Evolutionary conservation across 441 rosid genomes (phyloP).

Genomic region (Raphanus hybrid): DNA sequence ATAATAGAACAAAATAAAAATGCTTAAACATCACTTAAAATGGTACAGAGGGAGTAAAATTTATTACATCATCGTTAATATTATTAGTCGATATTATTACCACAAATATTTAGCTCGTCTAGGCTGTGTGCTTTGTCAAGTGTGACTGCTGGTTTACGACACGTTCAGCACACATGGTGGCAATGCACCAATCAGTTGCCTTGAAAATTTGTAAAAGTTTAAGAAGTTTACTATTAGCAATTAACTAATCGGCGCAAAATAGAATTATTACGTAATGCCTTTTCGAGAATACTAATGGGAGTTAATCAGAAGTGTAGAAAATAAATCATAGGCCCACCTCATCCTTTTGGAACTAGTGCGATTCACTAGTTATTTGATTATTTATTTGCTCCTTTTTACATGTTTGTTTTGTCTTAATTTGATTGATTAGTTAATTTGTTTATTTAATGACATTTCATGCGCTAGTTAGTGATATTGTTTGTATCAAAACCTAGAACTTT

Average conservation of each 20-base stretch:
- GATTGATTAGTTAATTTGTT: constrained; percentile 17
- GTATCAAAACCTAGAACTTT: background rate
- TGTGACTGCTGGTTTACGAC: constrained; percentile 29
- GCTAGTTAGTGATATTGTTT: constrained; percentile 8
- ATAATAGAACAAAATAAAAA: too few species aligned
- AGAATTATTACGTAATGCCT: constrained; percentile 42
- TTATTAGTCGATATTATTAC: too few species aligned
- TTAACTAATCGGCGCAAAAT: background rate
- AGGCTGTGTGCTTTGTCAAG: constrained; percentile 17
- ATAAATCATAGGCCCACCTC: constrained; percentile 28
- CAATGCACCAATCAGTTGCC: constrained; percentile 40
- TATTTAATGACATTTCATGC: background rate
- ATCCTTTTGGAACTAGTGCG: constrained; percentile 32
- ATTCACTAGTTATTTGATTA: constrained; percentile 22
- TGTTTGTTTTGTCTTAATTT: background rate
- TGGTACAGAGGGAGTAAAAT: too few species aligned
- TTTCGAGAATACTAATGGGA: constrained; percentile 30
- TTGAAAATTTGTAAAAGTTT: background rate
- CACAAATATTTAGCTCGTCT: constrained; percentile 3
- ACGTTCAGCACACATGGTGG: constrained; percentile 33
- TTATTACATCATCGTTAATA: too few species aligned
- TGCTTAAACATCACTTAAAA: too few species aligned
- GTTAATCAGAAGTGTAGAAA: constrained; percentile 28
- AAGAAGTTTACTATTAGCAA: background rate
- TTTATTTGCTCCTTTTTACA: background rate